Evolutionary conservation across 345 rosid species (phyloP), one percentile per base, ranked within the genome.

Genomic region (Punica granatum): DNA sequence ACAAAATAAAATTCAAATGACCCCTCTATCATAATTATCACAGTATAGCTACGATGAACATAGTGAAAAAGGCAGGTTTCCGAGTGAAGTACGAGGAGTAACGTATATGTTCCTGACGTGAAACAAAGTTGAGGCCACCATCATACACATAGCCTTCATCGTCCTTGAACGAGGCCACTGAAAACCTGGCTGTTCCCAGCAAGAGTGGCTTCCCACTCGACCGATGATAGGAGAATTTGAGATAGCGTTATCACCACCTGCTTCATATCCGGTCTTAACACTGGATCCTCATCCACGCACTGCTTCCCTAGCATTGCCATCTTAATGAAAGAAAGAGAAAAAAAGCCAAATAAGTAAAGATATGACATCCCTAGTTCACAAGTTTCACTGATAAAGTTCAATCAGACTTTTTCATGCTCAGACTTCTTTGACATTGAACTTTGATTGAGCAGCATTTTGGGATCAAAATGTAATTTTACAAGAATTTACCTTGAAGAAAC

Each of bases 141-240:
- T 13, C 34, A 15, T 33, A 4, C 8, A n/a, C 63, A 15, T 60
- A 16, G 0, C 23, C 31, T 63, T 73, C 78, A 93, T 82, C 98
- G 84, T 80, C 98, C 98, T 78, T 89, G 98, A 69, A 93, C 97
- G 53, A 93, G 89, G 61, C 98, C 97, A 64, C 97, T 93, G 73
- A 93, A 93, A 63, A 93, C 96, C 78, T 93, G 98, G 76, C 96
- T 93, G 77, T 82, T 90, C 58, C 98, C 97, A 1, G 98, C 97
- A 60, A 93, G 94, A 61, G 98, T 93, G 68, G 98, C 97, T 78
- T 93, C 98, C 98, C 98, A 93, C 81, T 93, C 98, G 16, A 90
- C 84, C 9, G 97, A 89, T 34, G 97, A 89, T 73, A 93, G 70
- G 64, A 88, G 96, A 64, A 87, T 89, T 76, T 93, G 98, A 21